These are phyloP conservation scores for Saccharomycopsis phalli DNA, from an alignment of 1,139 yeast genomes.

Conservation along the genomic window DNA sequence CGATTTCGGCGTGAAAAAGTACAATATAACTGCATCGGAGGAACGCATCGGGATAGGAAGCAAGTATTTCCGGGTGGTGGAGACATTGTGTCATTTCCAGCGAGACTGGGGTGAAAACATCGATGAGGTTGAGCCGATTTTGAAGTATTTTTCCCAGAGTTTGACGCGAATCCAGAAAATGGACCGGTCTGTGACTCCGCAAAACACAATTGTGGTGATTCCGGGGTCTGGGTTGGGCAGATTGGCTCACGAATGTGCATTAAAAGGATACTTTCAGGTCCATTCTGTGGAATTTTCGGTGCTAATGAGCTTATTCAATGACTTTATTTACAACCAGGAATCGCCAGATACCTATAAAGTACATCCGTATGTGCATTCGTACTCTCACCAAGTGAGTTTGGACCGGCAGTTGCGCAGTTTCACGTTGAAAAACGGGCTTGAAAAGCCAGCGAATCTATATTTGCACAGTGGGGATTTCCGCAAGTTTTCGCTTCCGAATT, in stretches of 20 bases:
- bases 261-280: conserved; percentile 36
- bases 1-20: conserved; percentile 31
- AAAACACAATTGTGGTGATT: conserved; percentile 43
- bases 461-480: conserved; percentile 62
- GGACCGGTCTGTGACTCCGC: conserved; percentile 22
- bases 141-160: conserved; percentile 37
- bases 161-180: conserved; percentile 28
- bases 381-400: conserved; percentile 53
- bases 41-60: conserved; percentile 27
- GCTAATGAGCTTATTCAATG: conserved; percentile 57
- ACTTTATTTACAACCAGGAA: conserved; percentile 36
- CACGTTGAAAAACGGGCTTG: conserved; percentile 28
- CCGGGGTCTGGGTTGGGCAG: conserved; percentile 82
- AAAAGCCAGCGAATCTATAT: conserved; percentile 39
- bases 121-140: conserved; percentile 45
- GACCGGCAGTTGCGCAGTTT: conserved; percentile 47
- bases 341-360: conserved; percentile 26
- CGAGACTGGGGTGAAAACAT: conserved; percentile 61
- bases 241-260: conserved; percentile 54
- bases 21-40: conserved; percentile 39
- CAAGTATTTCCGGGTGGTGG: conserved; percentile 51
- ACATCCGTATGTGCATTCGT: conserved; percentile 63
- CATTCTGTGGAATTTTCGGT: conserved; percentile 68
- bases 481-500: conserved; percentile 32
- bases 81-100: conserved; percentile 61